Base-by-base conservation (phyloP, 306 rosid genomes). In the Prunus campanulata region DNA sequence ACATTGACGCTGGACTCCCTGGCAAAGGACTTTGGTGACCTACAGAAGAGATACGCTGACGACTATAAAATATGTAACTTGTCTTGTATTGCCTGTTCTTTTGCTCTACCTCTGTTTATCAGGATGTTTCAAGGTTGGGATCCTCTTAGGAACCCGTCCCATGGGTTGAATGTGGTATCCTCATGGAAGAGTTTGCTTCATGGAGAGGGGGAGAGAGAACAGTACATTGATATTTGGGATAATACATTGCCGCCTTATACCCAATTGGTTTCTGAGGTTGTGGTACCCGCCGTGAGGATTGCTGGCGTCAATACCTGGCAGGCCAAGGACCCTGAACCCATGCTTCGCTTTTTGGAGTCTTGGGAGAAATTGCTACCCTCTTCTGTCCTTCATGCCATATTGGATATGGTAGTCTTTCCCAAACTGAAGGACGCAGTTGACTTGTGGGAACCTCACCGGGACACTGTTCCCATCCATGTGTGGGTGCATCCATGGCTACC, bases 401-500 rank as follows among this genome's bases (percentile, higher is more conserved):
- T 95, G 85, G 97, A 92, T 75, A 86, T 74, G 49, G 72, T 92
- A 66, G 82, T 95, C 80, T 72, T 91, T 89, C 98, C 99, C 12
- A 95, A 92, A 83, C 70, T 95, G 78, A 80, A 78, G 72, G 86
- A 78, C 77, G 99, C 97, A 4, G 99, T 92, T 22, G 93, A 88
- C 69, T 76, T 88, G 42, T 95, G 99, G 97, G 97, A 95, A 71
- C 99, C 98, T 13, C 97, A 88, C 70, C 96, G 84, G 29, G 96
- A 95, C 82, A 89, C 96, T 57, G 87, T 95, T 85, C 97, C 97
- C 70, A 92, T 91, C 75, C 99, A 92, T 78, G 87, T 87, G 11
- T 95, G 97, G 97, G 90, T 95, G 75, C 99, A 95, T 85, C 97
- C 97, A 46, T 95, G 97, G 99, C 85, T 95, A 35, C 97, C 90